Percentiles rank a stretch among this genome's conserved stretches.
Conservation (phyloP, 768 basidiomycete genomes). For the Baorangia bicolor region DNA sequence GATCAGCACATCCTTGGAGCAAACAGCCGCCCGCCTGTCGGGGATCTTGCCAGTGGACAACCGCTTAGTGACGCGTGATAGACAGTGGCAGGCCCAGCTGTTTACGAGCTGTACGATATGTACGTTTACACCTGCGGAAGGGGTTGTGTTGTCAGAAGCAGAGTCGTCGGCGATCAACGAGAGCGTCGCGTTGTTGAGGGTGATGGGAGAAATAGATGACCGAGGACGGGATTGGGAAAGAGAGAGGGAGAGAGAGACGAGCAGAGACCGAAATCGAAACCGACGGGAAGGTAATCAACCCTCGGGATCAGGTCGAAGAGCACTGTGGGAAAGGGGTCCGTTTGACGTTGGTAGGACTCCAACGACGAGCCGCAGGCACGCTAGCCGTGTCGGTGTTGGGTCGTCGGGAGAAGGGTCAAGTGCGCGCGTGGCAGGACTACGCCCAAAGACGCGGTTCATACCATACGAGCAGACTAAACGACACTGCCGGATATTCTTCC, state of each 20-base stretch:
- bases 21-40: conserved; percentile 45
- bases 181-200: conserved; percentile 46
- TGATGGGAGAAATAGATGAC: conserved; percentile 40
- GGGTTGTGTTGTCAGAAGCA: conserved; percentile 9
- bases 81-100: conserved; percentile 65
- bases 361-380: background rate
- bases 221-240: conserved; percentile 20
- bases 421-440: background rate
- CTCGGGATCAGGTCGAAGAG: conserved; percentile 1
- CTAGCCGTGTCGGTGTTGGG: background rate
- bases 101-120: conserved; percentile 59
- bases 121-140: conserved; percentile 42
- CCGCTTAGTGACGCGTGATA: conserved; percentile 39
- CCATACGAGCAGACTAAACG: conserved; percentile 25
- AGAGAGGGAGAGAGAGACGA: background rate
- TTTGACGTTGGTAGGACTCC: background rate
- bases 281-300: background rate
- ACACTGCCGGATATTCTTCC: conserved; percentile 27
- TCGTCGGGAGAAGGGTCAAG: conserved; percentile 7
- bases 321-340: background rate
- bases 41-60: conserved; percentile 48
- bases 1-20: conserved; percentile 46
- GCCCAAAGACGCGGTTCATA: background rate
- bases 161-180: conserved; percentile 41
- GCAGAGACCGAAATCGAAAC: background rate